These are phyloP conservation scores for Aspergillus eucalypticola DNA, from an alignment of 2,329 filamentous ascomycete genomes.

Conservation along the genomic window DNA sequence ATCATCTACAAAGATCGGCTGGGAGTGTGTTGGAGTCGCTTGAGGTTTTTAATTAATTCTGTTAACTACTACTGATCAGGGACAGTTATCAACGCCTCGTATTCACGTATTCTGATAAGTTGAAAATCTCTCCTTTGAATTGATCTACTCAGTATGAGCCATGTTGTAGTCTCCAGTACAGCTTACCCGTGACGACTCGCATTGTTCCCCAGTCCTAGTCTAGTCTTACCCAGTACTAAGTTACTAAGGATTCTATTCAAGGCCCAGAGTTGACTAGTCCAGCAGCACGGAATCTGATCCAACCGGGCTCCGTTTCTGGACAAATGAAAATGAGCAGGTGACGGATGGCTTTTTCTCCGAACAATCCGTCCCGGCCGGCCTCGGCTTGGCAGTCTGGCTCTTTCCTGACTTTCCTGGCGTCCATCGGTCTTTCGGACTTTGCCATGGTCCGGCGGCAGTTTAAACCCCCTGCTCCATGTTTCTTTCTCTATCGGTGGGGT, in stretches of 20 bases:
- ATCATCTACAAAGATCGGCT: not conserved
- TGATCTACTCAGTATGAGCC: too few species aligned
- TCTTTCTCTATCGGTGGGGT: not conserved
- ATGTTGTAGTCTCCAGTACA: too few species aligned
- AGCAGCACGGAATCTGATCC: not conserved
- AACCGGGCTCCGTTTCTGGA: not conserved
- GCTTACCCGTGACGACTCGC: too few species aligned
- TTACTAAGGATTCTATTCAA: too few species aligned
- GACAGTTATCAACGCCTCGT: too few species aligned
- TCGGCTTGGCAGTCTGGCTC: not conserved
- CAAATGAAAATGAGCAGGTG: not conserved
- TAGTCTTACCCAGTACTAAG: too few species aligned
- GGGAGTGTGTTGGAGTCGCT: too few species aligned
- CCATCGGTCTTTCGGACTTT: conserved; percentile 1
- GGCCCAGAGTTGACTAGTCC: not conserved
- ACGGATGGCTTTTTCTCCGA: not conserved
- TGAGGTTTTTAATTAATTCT: too few species aligned
- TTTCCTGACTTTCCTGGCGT: not conserved
- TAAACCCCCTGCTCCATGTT: not conserved
- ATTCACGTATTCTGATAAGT: too few species aligned
- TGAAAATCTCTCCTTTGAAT: too few species aligned
- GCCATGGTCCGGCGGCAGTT: not conserved
- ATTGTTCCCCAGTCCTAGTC: too few species aligned
- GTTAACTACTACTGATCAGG: too few species aligned
- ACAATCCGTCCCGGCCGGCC: not conserved